Evolutionary conservation across 768 basidiomycete species (phyloP), one percentile per base, ranked within the genome.

Genomic region (Psilocybe tampanensis): DNA sequence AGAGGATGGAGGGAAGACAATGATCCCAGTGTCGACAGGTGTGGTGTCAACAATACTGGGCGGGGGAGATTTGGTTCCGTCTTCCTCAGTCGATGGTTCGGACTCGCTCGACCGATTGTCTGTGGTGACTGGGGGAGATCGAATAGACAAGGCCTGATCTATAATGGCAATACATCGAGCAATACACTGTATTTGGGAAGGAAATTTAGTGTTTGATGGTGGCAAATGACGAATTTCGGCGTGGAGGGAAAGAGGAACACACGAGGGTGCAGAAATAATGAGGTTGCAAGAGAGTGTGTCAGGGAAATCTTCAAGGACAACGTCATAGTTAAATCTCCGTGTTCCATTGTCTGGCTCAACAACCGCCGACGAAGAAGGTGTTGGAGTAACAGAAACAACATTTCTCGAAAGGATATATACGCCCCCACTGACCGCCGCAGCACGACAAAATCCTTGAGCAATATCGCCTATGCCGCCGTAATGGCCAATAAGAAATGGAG

Each of bases 401-500:
- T 70, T 67, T 44, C 83, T 78, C 22, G 86, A 87, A 3, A 93
- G 79, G 57, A 93, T 86, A 66, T 92, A 93, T 11, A 86, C 84
- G 0, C 76, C 83, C 17, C 90, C 89, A 47, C 76, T 78, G 29
- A 98, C 95, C 2, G 96, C 96, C 13, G 93, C 80, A 19, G 90
- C 84, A 15, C 95, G 92, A 67, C 85, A 88, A 65, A 91, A 98
- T 2, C 95, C 95, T 71, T 98, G 96, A 0, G 90, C 83, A 11
- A 98, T 86, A 66, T 98, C 96, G 4, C 96, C 96, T 0, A 89
- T 79, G 18, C 94, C 92, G 17, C 96, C 96, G 68, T 97, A 98
- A 63, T 97, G 94, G 0, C 94, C 94, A n/a, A 98, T 79, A 15
- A 98, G 82, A 74, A 94, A 98, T 1, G 95, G 86, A 72, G 81